Evolutionary conservation across 345 rosid species (phyloP).

Genomic region (Aquilaria malaccensis): DNA sequence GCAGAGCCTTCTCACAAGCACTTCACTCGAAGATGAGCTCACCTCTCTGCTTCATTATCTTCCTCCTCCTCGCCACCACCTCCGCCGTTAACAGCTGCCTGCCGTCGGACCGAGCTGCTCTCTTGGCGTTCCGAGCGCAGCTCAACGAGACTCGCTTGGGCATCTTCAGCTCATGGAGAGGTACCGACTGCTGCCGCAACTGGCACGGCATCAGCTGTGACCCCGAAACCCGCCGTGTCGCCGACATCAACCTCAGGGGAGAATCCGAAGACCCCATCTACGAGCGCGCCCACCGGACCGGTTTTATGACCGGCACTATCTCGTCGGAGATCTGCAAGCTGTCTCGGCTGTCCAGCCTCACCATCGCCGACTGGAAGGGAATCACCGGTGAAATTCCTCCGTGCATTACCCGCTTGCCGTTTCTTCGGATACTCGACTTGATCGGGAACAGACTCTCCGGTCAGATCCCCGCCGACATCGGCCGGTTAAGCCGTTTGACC

Average conservation of each 20-base stretch:
- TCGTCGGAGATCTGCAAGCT: constrained; percentile 58
- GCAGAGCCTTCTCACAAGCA: no score
- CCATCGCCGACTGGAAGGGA: constrained; percentile 89
- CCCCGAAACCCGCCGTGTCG: constrained; percentile 48
- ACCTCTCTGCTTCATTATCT: no score
- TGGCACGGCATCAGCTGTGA: constrained; percentile 95
- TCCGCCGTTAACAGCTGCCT: constrained; percentile 49
- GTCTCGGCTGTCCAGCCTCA: constrained; percentile 54
- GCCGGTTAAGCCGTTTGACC: constrained; percentile 49
- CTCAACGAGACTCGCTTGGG: constrained; percentile 67
- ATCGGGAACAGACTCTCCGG: constrained; percentile 75
- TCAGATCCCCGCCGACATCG: constrained; percentile 47
- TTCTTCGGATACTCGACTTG: constrained; percentile 61
- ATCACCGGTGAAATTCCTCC: constrained; percentile 71
- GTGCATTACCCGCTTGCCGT: constrained; percentile 54
- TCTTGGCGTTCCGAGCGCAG: constrained; percentile 51
- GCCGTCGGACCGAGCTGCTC: constrained; percentile 66
- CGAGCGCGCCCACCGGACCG: constrained; percentile 49
- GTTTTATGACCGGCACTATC: constrained; percentile 75
- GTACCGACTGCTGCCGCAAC: constrained; percentile 73
- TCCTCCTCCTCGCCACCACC: constrained; percentile 17
- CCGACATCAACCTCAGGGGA: constrained; percentile 87
- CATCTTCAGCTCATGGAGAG: constrained; percentile 79
- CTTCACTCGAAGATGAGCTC: no score
- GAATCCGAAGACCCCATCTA: constrained; percentile 86